These are phyloP conservation scores for Astrocystis sublimbata DNA, from an alignment of 495 filamentous ascomycete species.

Conservation along the genomic window DNA sequence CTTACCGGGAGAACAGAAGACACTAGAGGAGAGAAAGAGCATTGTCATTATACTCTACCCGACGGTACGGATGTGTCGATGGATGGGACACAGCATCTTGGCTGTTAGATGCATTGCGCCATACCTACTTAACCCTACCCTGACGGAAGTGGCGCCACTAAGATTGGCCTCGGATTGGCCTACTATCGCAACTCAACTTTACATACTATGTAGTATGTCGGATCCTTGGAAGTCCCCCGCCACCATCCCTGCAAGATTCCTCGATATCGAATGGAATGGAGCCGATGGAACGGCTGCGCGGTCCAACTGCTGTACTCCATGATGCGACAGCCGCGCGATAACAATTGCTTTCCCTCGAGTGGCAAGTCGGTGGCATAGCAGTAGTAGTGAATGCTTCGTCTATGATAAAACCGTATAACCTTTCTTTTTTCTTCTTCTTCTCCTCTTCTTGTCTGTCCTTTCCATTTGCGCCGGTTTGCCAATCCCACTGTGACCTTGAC, in stretches of 20 bases:
- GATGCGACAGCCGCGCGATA: not conserved
- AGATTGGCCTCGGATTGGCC: not conserved
- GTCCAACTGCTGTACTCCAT: not conserved
- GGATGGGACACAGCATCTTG: too few species aligned
- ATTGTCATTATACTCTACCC: too few species aligned
- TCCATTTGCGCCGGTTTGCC: not conserved
- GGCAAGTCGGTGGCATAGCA: not conserved
- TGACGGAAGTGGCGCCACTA: not conserved
- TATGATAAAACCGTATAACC: not conserved
- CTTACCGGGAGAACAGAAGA: too few species aligned
- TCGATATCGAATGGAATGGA: not conserved
- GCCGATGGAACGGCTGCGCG: not conserved
- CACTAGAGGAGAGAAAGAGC: too few species aligned
- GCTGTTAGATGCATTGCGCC: too few species aligned
- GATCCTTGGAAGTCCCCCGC: not conserved
- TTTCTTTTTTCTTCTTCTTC: not conserved
- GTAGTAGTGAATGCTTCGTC: not conserved
- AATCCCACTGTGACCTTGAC: not conserved
- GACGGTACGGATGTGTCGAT: too few species aligned
- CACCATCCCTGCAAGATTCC: not conserved
- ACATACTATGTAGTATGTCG: too few species aligned
- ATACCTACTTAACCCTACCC: too few species aligned
- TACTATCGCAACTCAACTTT: not conserved
- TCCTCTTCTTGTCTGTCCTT: not conserved
- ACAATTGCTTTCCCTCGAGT: not conserved